These are phyloP conservation scores for Prunus yedoensis DNA, from an alignment of 331 rosid species.

Conservation along the genomic window DNA sequence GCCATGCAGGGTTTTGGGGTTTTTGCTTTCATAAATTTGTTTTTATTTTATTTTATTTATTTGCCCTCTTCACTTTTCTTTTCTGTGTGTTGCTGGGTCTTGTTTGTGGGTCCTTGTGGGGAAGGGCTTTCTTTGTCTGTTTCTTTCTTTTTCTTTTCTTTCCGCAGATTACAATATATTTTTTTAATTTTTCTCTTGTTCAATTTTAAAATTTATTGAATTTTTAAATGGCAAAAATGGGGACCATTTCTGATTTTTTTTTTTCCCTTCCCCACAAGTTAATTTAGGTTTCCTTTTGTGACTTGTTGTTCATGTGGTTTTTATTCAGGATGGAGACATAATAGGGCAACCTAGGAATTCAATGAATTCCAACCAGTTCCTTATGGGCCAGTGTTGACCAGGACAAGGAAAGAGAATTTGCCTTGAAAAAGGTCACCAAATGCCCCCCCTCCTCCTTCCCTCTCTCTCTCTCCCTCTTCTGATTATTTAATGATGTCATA, in stretches of 20 bases:
- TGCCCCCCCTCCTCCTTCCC: not conserved
- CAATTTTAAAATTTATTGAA: not conserved
- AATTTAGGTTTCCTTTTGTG: slow-evolving; percentile 18
- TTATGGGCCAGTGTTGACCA: slow-evolving; percentile 38
- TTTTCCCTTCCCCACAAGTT: not conserved
- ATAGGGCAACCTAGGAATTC: slow-evolving; percentile 52
- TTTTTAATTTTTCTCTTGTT: not conserved
- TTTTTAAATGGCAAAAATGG: not conserved
- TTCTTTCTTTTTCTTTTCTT: slow-evolving; percentile 15
- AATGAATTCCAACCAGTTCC: slow-evolving; percentile 24
- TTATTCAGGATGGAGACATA: slow-evolving; percentile 29
- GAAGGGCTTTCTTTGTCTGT: slow-evolving; percentile 6
- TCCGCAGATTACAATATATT: not conserved
- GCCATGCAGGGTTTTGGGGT: slow-evolving; percentile 7
- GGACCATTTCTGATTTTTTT: slow-evolving; percentile 2
- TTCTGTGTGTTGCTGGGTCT: slow-evolving; percentile 33
- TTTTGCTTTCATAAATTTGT: slow-evolving; percentile 8
- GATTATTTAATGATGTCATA: not conserved
- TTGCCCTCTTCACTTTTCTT: not conserved
- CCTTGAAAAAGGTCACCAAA: slow-evolving; percentile 26
- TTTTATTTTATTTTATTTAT: not conserved
- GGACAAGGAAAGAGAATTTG: slow-evolving; percentile 24
- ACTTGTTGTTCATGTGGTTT: slow-evolving; percentile 28
- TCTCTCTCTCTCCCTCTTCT: not conserved
- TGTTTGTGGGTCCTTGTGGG: slow-evolving; percentile 40